Percentiles rank a stretch among this genome's conserved stretches.
phyloP scores from a whole-genome alignment of 495 filamentous ascomycete genomes.

The Cryomyces antarcticus region DNA sequence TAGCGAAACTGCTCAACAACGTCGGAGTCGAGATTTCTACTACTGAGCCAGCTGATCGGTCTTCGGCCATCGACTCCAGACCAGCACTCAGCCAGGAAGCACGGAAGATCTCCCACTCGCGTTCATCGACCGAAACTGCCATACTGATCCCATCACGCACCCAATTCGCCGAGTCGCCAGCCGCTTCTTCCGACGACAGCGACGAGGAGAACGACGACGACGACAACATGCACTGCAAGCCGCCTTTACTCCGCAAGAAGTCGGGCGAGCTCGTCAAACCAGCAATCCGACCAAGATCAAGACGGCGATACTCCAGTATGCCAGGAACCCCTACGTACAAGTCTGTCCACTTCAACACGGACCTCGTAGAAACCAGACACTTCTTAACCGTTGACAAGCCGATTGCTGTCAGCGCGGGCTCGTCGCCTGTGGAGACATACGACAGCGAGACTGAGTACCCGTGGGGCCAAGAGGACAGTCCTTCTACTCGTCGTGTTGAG shows the following conservation, averaged over 20 bases:
- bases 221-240: constrained; percentile 35
- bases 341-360: constrained; percentile 86
- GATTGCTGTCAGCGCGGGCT: constrained; percentile 80
- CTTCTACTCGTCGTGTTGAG: constrained; percentile 31
- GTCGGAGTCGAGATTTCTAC: background rate
- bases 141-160: constrained; percentile 10
- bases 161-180: constrained; percentile 8
- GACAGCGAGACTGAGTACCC: constrained; percentile 75
- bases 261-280: constrained; percentile 92
- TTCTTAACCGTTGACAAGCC: constrained; percentile 86
- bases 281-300: constrained; percentile 57
- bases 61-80: background rate
- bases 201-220: constrained; percentile 40
- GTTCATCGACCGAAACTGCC: constrained; percentile 64
- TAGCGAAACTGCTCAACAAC: constrained; percentile 14
- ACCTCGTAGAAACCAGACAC: constrained; percentile 84
- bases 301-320: constrained; percentile 81
- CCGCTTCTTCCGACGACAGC: constrained; percentile 19
- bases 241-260: constrained; percentile 89
- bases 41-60: constrained; percentile 3
- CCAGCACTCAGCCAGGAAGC: constrained; percentile 32
- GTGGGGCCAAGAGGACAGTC: constrained; percentile 39
- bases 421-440: constrained; percentile 80
- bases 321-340: constrained; percentile 95
- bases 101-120: constrained; percentile 55